Evolutionary conservation across 257 asterid species (phyloP).

Genomic region (Solanum corneliomulleri): DNA sequence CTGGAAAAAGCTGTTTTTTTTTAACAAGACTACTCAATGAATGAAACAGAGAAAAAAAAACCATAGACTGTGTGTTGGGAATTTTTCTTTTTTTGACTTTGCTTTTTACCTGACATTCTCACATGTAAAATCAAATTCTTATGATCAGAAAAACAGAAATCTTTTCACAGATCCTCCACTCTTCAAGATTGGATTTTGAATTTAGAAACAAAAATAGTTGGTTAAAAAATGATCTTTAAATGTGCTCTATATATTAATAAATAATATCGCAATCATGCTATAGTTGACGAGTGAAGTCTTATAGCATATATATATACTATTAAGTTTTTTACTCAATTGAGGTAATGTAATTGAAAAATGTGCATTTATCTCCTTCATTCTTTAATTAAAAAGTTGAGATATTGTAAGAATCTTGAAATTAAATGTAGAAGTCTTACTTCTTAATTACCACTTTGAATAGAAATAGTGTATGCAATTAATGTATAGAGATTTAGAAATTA

Average conservation of each 20-base stretch:
- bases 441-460: background rate
- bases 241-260: background rate
- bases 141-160: background rate
- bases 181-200: background rate
- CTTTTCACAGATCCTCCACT: background rate
- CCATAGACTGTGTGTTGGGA: background rate
- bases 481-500: background rate
- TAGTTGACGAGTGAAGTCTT: background rate
- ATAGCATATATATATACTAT: too few species aligned
- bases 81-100: background rate
- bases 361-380: background rate
- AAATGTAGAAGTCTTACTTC: background rate
- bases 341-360: background rate
- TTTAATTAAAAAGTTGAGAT: background rate
- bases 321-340: background rate
- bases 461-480: background rate
- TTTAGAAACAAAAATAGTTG: background rate
- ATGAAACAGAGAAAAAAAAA: background rate
- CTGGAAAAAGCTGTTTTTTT: constrained; percentile 7
- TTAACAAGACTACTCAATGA: background rate
- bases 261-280: too few species aligned
- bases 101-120: constrained; percentile 31
- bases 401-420: background rate
- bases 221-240: background rate
- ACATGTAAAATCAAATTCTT: constrained; percentile 10